Percentiles rank a stretch among this genome's conserved stretches.
These are phyloP conservation scores for Acacia crassicarpa DNA, from an alignment of 306 rosid genomes.

Conservation along the genomic window DNA sequence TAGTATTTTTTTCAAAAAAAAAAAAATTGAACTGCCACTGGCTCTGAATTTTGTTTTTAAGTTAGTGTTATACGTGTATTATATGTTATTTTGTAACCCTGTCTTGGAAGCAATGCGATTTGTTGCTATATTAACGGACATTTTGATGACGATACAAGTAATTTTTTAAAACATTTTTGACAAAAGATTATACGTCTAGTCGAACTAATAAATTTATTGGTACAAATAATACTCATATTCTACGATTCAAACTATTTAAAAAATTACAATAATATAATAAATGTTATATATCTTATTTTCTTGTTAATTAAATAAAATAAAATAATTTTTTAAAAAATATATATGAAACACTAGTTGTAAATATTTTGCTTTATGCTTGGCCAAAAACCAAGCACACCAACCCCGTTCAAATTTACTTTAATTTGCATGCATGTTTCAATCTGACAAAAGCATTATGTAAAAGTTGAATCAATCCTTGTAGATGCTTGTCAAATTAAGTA, in stretches of 20 bases:
- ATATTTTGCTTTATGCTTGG: not conserved
- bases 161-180: no score
- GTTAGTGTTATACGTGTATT: no score
- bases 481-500: slow-evolving; percentile 1
- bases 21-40: no score
- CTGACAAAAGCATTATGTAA: not conserved
- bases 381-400: not conserved
- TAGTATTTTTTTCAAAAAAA: no score
- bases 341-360: not conserved
- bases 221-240: not conserved
- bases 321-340: not conserved
- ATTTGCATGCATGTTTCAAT: not conserved
- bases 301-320: not conserved
- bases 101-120: no score
- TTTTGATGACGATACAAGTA: no score
- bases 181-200: no score
- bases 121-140: no score
- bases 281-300: not conserved
- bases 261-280: no score
- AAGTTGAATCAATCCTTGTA: not conserved
- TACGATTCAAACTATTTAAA: not conserved
- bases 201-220: not conserved
- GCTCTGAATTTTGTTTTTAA: no score
- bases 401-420: not conserved
- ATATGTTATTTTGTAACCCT: no score